Evolutionary conservation across 2,329 filamentous ascomycete genomes (phyloP), one percentile per base, ranked within the genome.

Genomic region (Seiridium cupressi): DNA sequence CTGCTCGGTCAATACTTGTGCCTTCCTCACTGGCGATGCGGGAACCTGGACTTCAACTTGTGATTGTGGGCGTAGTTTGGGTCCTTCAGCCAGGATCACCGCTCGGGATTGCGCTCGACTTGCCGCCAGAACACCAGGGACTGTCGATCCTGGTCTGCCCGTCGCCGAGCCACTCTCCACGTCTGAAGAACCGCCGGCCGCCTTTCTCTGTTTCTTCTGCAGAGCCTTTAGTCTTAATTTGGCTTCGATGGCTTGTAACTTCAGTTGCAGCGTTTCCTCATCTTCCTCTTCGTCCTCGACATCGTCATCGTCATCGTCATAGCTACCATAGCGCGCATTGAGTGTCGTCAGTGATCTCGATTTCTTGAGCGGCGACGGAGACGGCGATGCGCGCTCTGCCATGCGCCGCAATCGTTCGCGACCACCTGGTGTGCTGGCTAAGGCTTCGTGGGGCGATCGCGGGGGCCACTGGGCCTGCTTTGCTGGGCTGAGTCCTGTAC

Each of bases 181-280:
- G 8, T 57, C 57, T 32, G 51, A 48, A 46, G 53, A 49, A 2
- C 44, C 61, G 49, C 34, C 44, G 38, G 3, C 36, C 13, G 32
- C 54, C 47, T 44, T 57, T 53, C n/a, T 47, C 51, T 36, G 61
- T 53, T 54, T 63, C 65, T 13, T 89, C 72, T 95, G 91, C 11
- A 98, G 78, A 70, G 89, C 93, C 75, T 97, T 98, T 64, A 98
- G 76, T 74, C 89, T 95, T 57, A 98, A 77, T 62, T 90, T 89
- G 5, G 93, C 92, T 74, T 98, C 89, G 61, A 99, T 96, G 59
- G 91, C 92, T 64, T 93, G 88, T 4, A 98, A 79, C 72, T 96
- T 89, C 63, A 99, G 78, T 70, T 96, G 87, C 40, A 98, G 77
- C 1, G 88, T 96, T 78, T 98, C 93, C 73, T 97, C 94, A 66